phyloP scores from a whole-genome alignment of 1,284 basidiomycete genomes.

The Fomitopsis schrenkii region DNA sequence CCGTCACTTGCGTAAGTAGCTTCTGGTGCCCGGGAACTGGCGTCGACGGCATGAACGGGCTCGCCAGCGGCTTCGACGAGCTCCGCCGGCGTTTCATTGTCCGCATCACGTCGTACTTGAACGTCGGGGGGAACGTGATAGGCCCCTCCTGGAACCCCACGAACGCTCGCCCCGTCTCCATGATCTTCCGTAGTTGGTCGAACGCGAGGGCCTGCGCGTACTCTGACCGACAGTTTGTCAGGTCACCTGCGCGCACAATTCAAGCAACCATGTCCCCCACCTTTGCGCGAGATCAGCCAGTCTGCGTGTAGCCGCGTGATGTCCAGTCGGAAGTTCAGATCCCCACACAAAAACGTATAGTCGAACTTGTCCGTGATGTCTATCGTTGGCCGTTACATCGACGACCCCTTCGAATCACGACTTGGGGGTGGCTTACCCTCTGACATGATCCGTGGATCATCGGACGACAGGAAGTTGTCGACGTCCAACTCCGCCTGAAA shows the following conservation, averaged over 20 bases:
- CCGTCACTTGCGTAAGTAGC: constrained; percentile 36
- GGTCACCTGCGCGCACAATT: not conserved
- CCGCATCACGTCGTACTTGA: constrained; percentile 77
- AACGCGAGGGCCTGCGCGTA: constrained; percentile 73
- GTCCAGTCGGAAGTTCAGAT: constrained; percentile 76
- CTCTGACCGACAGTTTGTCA: constrained; percentile 34
- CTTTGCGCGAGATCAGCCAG: constrained; percentile 42
- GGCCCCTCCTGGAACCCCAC: constrained; percentile 67
- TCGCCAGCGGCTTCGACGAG: constrained; percentile 4
- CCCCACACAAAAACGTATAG: constrained; percentile 77
- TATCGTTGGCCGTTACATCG: constrained; percentile 18
- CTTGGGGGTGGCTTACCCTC: constrained; percentile 47
- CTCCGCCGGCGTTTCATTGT: constrained; percentile 38
- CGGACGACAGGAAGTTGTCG: constrained; percentile 58
- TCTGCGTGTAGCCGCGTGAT: constrained; percentile 73
- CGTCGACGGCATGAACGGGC: not conserved
- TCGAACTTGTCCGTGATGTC: constrained; percentile 84
- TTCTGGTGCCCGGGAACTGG: constrained; percentile 16
- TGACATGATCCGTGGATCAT: constrained; percentile 58
- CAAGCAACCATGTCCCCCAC: constrained; percentile 11
- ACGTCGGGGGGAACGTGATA: constrained; percentile 78
- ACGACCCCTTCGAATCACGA: not conserved
- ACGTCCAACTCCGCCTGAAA: constrained; percentile 58
- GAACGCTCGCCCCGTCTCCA: constrained; percentile 57
- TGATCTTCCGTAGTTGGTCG: constrained; percentile 74